Evolutionary conservation across 768 basidiomycete genomes (phyloP).

Genomic region (Termitomyces sp.): DNA sequence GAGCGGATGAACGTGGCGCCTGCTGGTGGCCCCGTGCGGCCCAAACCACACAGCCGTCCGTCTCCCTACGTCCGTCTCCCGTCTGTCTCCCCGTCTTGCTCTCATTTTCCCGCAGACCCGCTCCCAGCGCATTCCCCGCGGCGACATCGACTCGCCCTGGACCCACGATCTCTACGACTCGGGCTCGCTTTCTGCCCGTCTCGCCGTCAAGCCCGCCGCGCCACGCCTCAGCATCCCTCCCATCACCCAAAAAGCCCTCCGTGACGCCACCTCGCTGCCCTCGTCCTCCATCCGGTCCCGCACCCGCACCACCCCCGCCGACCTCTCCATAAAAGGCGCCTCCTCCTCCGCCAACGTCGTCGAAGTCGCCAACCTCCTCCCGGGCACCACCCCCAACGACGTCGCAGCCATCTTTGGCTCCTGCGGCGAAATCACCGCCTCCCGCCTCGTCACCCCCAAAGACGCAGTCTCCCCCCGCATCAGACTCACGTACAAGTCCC

Average conservation of each 20-base stretch:
- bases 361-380: constrained; percentile 66
- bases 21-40: constrained; percentile 34
- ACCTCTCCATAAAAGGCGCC: constrained; percentile 66
- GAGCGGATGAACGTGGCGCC: constrained; percentile 39
- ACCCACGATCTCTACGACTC: constrained; percentile 66
- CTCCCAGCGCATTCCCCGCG: constrained; percentile 51
- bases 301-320: not conserved
- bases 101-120: constrained; percentile 34
- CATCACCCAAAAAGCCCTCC: constrained; percentile 56
- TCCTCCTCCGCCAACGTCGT: constrained; percentile 60
- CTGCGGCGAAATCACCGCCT: constrained; percentile 59
- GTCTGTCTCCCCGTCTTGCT: not conserved
- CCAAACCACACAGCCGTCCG: constrained; percentile 18
- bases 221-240: constrained; percentile 48
- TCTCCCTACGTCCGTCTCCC: constrained; percentile 1
- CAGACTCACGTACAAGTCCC: constrained; percentile 66
- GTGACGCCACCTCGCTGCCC: constrained; percentile 40
- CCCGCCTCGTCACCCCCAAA: constrained; percentile 26
- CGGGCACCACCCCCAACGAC: constrained; percentile 77
- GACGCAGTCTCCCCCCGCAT: constrained; percentile 40
- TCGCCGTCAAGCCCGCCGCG: constrained; percentile 34
- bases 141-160: constrained; percentile 63
- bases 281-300: not conserved
- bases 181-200: constrained; percentile 55
- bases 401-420: constrained; percentile 83